A percentile compares a stretch with the other conserved stretches of the same genome.
Evolutionary conservation across 345 rosid genomes (phyloP).

Genomic region (Rhizophora apiculata): DNA sequence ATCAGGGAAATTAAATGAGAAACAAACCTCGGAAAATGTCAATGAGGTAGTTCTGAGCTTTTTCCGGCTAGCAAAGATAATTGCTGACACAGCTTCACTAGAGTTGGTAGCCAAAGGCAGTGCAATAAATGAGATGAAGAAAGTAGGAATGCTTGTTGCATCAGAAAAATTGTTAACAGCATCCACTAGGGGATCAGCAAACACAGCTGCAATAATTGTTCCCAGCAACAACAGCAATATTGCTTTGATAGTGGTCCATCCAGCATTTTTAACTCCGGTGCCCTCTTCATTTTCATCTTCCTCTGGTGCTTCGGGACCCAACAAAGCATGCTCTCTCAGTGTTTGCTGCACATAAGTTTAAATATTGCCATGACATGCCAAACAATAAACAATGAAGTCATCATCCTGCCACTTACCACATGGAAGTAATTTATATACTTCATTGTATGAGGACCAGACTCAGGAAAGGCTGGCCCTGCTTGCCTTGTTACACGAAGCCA

Average conservation of each 20-base stretch:
- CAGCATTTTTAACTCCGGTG: constrained; percentile 44
- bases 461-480: constrained; percentile 15
- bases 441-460: constrained; percentile 38
- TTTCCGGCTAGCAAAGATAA: constrained; percentile 81
- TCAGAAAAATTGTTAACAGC: constrained; percentile 79
- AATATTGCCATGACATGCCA: constrained; percentile 4
- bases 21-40: constrained; percentile 84
- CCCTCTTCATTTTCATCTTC: constrained; percentile 56
- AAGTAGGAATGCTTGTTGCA: constrained; percentile 91
- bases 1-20: neutral
- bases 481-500: constrained; percentile 37
- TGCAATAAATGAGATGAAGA: constrained; percentile 89
- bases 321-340: constrained; percentile 57
- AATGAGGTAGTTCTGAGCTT: constrained; percentile 73
- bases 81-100: constrained; percentile 92
- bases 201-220: constrained; percentile 74
- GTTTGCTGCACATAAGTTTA: constrained; percentile 53
- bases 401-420: constrained; percentile 35
- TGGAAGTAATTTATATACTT: constrained; percentile 50
- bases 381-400: neutral
- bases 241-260: constrained; percentile 65
- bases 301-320: constrained; percentile 31
- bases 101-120: constrained; percentile 94
- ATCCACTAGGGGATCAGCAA: constrained; percentile 97
- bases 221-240: constrained; percentile 63